Base-by-base conservation (phyloP, 768 basidiomycete genomes). In the Trametes coccinea region DNA sequence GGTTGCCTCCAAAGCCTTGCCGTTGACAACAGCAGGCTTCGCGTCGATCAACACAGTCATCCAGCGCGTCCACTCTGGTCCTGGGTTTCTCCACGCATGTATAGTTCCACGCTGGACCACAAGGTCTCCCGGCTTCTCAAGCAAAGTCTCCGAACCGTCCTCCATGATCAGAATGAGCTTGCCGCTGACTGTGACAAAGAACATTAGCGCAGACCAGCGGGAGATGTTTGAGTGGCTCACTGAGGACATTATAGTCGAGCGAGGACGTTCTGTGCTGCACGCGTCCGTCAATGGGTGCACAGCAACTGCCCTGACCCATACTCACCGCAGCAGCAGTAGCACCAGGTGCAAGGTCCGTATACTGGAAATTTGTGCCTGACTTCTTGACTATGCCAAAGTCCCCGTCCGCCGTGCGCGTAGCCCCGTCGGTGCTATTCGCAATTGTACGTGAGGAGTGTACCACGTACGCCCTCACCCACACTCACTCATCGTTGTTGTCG, bases 41-140 rank as follows among this genome's bases (percentile, higher is more conserved):
- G 85, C 84, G 59, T 84, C 78, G 54, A 87, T 74, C 31, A 87
- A 66, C 47, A 84, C 77, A 8, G 79, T 76, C 40, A 80, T 71
- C 83, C 83, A 86, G 27, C 84, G 74, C 9, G 80, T 71, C 80
- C 83, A 85, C 29, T 73, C 70, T 2, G 67, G 71, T 0, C 81
- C 80, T 9, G 84, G 82, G 70, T 87, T 87, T 55, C 71, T 80
- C 86, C 85, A 88, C 14, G 81, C 82, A 65, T 87, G 86, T 70
- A 84, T 75, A 0, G 80, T 83, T 8, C 85, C 86, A 59, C 79
- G 80, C 71, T 84, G 82, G 37, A 86, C 73, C 48, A 86, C 80
- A 0, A 77, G 75, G 69, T 85, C 84, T 34, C 84, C 85, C 27
- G 84, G 80, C 54, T 79, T 80, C 63, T 79, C 81, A 52, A 86